These are phyloP conservation scores for Arctium lappa DNA, from an alignment of 129 eudicot species.

Conservation along the genomic window DNA sequence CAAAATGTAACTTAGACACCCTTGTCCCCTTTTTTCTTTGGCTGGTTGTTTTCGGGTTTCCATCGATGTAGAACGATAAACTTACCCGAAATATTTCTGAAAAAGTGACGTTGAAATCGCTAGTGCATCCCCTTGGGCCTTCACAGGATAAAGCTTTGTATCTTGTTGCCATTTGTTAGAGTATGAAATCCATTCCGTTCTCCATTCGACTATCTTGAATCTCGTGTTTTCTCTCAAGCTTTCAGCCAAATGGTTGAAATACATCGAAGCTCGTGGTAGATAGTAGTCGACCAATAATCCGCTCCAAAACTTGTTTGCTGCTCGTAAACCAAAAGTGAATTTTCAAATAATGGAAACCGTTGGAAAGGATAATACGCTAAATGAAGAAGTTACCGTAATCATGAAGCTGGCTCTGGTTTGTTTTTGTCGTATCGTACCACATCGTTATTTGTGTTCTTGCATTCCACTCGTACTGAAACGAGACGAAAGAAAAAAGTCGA, in stretches of 20 bases:
- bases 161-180: slow-evolving; percentile 84
- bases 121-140: slow-evolving; percentile 72
- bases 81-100: slow-evolving; percentile 49
- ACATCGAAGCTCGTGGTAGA: slow-evolving; percentile 84
- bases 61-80: neutral
- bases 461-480: slow-evolving; percentile 84
- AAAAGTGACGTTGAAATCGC: slow-evolving; percentile 54
- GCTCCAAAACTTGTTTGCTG: slow-evolving; percentile 97
- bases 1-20: neutral
- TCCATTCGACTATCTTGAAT: slow-evolving; percentile 72
- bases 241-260: slow-evolving; percentile 49
- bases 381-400: slow-evolving; percentile 64
- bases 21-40: slow-evolving; percentile 1
- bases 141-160: slow-evolving; percentile 60
- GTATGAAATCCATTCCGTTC: slow-evolving; percentile 81
- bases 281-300: slow-evolving; percentile 71
- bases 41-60: neutral
- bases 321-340: slow-evolving; percentile 3
- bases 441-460: slow-evolving; percentile 96
- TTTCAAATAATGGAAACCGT: neutral
- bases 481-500: neutral
- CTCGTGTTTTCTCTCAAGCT: slow-evolving; percentile 46
- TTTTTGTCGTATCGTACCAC: slow-evolving; percentile 78
- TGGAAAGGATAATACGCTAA: neutral
- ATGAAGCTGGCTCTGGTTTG: slow-evolving; percentile 78